A percentile compares a stretch with the other conserved stretches of the same genome.
Conservation (phyloP, 1,139 yeast species). For the Saccharomyces hybrid region DNA sequence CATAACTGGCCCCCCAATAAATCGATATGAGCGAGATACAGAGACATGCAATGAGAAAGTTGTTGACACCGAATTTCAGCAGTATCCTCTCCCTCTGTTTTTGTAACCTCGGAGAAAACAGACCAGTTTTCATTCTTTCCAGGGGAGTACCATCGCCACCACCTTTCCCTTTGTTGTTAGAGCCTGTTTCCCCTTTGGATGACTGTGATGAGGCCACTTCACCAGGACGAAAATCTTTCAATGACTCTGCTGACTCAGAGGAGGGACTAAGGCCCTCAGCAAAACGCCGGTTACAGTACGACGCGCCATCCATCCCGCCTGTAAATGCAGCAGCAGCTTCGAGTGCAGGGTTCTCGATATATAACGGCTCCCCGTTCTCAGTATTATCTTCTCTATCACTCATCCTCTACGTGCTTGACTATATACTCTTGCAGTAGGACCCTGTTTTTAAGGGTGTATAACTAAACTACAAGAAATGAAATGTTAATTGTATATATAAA, state of each 20-base stretch:
- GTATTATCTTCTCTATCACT: background rate
- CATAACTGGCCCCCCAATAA: constrained; percentile 7
- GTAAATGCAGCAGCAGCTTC: background rate
- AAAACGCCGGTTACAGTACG: background rate
- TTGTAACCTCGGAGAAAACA: constrained; percentile 11
- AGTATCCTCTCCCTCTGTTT: constrained; percentile 9
- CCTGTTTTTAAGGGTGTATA: background rate
- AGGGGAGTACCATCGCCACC: background rate
- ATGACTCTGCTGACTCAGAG: background rate
- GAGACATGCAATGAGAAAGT: constrained; percentile 3
- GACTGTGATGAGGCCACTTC: background rate
- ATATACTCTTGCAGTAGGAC: background rate
- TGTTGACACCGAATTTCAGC: constrained; percentile 7
- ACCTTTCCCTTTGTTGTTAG: background rate
- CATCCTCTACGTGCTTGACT: background rate
- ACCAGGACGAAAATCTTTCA: background rate
- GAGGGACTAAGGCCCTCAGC: background rate
- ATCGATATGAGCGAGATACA: constrained; percentile 5
- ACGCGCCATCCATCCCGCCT: background rate
- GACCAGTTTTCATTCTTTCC: background rate
- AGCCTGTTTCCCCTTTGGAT: background rate
- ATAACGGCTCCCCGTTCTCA: background rate
- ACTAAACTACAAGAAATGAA: too few relatives aligned
- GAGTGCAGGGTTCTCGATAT: background rate
- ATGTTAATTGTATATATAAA: too few relatives aligned